These are phyloP conservation scores for Rutidosis leptorrhynchoides DNA, from an alignment of 129 eudicot genomes.

Conservation along the genomic window DNA sequence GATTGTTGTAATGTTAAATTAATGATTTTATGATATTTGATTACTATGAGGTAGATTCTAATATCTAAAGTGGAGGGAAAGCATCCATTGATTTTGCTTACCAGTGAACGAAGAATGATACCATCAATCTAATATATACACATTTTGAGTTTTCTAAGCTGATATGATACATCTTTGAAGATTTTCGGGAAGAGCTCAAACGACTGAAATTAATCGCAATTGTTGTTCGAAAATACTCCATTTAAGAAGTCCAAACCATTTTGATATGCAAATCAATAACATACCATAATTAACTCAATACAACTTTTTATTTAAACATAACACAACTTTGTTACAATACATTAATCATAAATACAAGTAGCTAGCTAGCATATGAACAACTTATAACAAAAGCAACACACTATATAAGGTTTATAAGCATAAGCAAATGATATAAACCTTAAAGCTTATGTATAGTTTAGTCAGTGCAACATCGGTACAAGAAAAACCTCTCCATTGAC, in stretches of 20 bases:
- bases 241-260: neutral
- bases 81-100: no score
- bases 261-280: neutral
- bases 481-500: constrained; percentile 63
- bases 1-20: no score
- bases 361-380: neutral
- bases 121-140: no score
- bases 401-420: neutral
- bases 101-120: no score
- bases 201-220: neutral
- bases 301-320: constrained; percentile 24
- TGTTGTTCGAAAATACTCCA: neutral
- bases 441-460: constrained; percentile 12
- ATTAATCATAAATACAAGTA: constrained; percentile 8
- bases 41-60: no score
- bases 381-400: neutral
- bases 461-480: constrained; percentile 85
- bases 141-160: no score
- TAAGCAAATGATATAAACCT: neutral
- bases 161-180: no score
- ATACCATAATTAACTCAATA: neutral
- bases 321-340: constrained; percentile 11
- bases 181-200: no score
- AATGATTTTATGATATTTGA: no score
- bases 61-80: no score